Evolutionary conservation across 768 basidiomycete genomes (phyloP).

Genomic region (Cyathus striatus): DNA sequence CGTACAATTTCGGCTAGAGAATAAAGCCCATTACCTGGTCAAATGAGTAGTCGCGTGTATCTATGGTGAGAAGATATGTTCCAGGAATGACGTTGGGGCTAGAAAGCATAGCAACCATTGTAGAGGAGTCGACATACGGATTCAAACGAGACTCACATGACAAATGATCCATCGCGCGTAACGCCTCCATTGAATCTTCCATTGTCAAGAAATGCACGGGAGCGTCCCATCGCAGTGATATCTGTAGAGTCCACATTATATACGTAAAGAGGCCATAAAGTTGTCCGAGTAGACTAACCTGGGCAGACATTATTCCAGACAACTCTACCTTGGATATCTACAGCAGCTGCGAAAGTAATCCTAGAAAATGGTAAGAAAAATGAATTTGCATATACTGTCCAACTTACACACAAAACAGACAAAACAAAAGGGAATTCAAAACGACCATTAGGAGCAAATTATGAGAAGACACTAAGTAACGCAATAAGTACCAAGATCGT

Average conservation of each 20-base stretch:
- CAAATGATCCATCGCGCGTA: conserved; percentile 53
- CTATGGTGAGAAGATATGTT: conserved; percentile 63
- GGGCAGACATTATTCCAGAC: conserved; percentile 71
- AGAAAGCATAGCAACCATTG: conserved; percentile 3
- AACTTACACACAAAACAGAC: no score
- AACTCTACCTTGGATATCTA: conserved; percentile 59
- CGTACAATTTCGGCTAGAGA: conserved; percentile 2
- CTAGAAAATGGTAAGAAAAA: conserved; percentile 9
- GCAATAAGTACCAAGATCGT: no score
- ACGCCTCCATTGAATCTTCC: conserved; percentile 50
- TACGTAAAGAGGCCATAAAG: no score
- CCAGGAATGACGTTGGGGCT: conserved; percentile 70
- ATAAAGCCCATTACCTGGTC: conserved; percentile 49
- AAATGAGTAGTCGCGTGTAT: conserved; percentile 62
- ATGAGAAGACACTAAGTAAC: no score
- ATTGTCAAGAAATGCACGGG: conserved; percentile 58
- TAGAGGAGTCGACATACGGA: conserved; percentile 1
- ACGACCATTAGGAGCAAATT: no score
- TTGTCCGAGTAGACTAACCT: conserved; percentile 30
- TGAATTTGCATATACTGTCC: no score
- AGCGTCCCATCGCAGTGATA: conserved; percentile 42
- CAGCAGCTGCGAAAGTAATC: conserved; percentile 28
- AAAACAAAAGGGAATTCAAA: no score
- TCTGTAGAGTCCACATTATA: conserved; percentile 8
- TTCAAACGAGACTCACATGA: conserved; percentile 46